Percentiles rank a stretch among this genome's conserved stretches.
phyloP scores from a whole-genome alignment of 192 early-diverging fungal genomes.

The Gorgonomyces haynaldii region DNA sequence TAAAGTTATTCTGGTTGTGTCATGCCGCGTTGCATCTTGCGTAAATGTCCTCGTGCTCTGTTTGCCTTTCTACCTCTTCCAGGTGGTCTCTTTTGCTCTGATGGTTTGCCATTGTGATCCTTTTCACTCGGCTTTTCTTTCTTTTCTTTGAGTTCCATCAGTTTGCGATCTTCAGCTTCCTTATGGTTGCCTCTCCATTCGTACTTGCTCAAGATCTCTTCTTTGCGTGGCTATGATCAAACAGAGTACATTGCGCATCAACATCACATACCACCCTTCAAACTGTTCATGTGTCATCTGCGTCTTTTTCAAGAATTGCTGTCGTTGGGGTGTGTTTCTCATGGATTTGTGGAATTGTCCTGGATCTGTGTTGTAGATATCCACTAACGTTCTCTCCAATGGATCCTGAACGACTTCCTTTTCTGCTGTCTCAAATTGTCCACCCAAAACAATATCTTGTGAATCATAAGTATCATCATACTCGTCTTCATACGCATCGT shows the following conservation, averaged over 20 bases:
- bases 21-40: no score
- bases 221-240: constrained; percentile 47
- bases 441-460: constrained; percentile 45
- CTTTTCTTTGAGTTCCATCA: no score
- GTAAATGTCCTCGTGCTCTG: no score
- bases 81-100: no score
- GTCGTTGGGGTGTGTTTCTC: constrained; percentile 51
- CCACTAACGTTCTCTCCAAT: constrained; percentile 39
- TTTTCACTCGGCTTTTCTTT: no score
- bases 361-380: constrained; percentile 40
- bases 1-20: no score
- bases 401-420: constrained; percentile 1
- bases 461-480: constrained; percentile 90
- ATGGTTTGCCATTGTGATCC: constrained; percentile 1
- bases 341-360: constrained; percentile 49
- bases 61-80: no score
- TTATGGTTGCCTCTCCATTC: constrained; percentile 43
- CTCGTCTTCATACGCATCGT: constrained; percentile 46
- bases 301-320: constrained; percentile 48
- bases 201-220: constrained; percentile 47
- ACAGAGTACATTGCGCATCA: constrained; percentile 54
- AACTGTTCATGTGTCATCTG: constrained; percentile 81
- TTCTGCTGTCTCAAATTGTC: constrained; percentile 42
- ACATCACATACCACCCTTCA: constrained; percentile 88
- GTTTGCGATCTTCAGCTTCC: not conserved